These are phyloP conservation scores for Blumeria graminis DNA, from an alignment of 2,329 filamentous ascomycete genomes.

Conservation along the genomic window DNA sequence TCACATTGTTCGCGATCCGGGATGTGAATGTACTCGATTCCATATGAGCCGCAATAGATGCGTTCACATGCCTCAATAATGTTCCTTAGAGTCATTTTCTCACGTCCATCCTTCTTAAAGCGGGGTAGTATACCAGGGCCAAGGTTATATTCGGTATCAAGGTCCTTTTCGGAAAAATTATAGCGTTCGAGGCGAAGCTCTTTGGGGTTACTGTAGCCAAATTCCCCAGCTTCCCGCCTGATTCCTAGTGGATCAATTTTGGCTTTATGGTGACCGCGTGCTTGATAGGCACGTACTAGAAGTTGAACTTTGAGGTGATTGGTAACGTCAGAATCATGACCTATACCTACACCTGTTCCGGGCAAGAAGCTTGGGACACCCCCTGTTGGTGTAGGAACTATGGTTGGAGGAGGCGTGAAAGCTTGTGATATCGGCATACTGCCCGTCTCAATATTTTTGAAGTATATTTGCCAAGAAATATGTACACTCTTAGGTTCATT, in stretches of 20 bases:
- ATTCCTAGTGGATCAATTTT: slow-evolving; percentile 93
- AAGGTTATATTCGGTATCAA: slow-evolving; percentile 75
- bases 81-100: slow-evolving; percentile 92
- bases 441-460: slow-evolving; percentile 96
- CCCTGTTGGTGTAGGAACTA: slow-evolving; percentile 61
- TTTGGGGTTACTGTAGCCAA: slow-evolving; percentile 70
- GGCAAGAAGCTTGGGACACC: slow-evolving; percentile 52
- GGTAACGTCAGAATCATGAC: slow-evolving; percentile 57
- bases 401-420: slow-evolving; percentile 82
- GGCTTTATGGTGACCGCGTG: slow-evolving; percentile 92
- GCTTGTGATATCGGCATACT: slow-evolving; percentile 95
- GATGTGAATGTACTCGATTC: slow-evolving; percentile 97
- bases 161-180: slow-evolving; percentile 79
- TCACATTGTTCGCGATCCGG: slow-evolving; percentile 94
- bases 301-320: slow-evolving; percentile 98
- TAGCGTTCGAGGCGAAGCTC: slow-evolving; percentile 88
- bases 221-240: slow-evolving; percentile 59
- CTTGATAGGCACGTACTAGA: slow-evolving; percentile 90
- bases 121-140: slow-evolving; percentile 87
- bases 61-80: slow-evolving; percentile 84
- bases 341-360: slow-evolving; percentile 37
- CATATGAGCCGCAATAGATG: slow-evolving; percentile 93
- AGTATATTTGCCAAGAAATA: slow-evolving; percentile 97
- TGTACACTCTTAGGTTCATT: slow-evolving; percentile 81
- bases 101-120: slow-evolving; percentile 67